Evolutionary conservation across 2,329 filamentous ascomycete genomes (phyloP), one percentile per base, ranked within the genome.

Genomic region (Fusarium nodosum): DNA sequence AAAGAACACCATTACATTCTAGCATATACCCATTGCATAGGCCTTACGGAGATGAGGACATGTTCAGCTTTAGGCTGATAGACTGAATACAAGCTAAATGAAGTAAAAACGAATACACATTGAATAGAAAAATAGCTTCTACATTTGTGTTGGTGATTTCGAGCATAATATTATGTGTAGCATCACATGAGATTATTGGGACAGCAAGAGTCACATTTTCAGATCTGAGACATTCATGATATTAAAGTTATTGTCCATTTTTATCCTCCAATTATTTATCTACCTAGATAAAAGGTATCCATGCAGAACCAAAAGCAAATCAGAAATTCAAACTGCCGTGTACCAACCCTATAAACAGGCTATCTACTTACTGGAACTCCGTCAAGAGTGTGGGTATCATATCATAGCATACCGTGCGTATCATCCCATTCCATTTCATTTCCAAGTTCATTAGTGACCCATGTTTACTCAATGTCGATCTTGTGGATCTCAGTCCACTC

Each of bases 401-500:
- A 44, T 20, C 58, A 56, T 44, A 20, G 41, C 30, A 39, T 60
- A 22, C 38, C 52, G 22, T 66, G 33, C 52, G 28, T 66, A 52
- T 41, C 24, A 24, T 52, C 22, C 24, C 48, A 10, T 51, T 38
- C 33, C 31, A 16, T 52, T 41, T 12, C 34, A n/a, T 52, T 52
- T 34, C 26, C 48, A 41, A 28, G 8, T 15, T 36, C 48, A 20
- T 41, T 20, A 52, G 18, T 39, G 38, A 9, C 30, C 33, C 38
- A 11, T n/a, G 18, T 44, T 76, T 79, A 87, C 72, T 86, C 79
- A 64, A 90, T 85, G 58, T 90, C 86, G 41, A 90, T 84, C 77
- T 86, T 86, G 75, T 83, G 84, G 63, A 90, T 83, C 73, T 89
- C 86, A 71, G 88, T 91, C 82, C 88, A 89, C 70, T 88, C 88